Evolutionary conservation across 1,284 basidiomycete species (phyloP).

Genomic region (Papiliotrema laurentii): DNA sequence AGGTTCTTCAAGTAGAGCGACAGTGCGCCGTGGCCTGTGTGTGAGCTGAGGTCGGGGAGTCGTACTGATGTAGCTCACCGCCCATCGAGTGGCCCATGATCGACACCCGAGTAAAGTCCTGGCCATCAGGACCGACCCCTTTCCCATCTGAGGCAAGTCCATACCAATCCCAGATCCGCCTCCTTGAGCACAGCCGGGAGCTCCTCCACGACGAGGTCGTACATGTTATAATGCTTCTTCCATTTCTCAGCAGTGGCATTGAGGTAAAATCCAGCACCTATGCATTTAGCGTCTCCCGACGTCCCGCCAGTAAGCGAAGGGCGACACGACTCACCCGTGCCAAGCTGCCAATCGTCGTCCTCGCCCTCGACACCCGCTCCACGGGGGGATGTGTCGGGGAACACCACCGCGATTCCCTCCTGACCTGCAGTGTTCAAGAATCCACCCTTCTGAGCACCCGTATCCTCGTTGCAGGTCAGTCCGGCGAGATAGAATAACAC

Average conservation of each 20-base stretch:
- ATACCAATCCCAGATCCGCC: constrained; percentile 57
- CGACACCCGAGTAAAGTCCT: constrained; percentile 51
- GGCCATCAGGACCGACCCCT: not conserved
- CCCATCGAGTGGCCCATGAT: constrained; percentile 92
- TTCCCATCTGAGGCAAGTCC: not conserved
- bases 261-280: constrained; percentile 88
- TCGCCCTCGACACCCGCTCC: constrained; percentile 88
- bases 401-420: constrained; percentile 84
- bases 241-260: constrained; percentile 79
- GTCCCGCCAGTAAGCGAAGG: not conserved
- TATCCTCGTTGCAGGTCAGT: constrained; percentile 93
- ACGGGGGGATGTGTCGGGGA: constrained; percentile 93
- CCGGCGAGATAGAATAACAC: constrained; percentile 88
- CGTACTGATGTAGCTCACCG: constrained; percentile 41
- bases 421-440: constrained; percentile 74
- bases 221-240: constrained; percentile 85
- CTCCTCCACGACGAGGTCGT: constrained; percentile 73
- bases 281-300: not conserved
- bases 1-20: constrained; percentile 76
- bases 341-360: constrained; percentile 85
- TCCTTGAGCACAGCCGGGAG: constrained; percentile 70
- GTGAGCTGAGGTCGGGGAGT: not conserved
- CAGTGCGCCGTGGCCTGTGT: constrained; percentile 80
- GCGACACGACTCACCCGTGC: constrained; percentile 55
- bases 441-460: constrained; percentile 83